Base-by-base conservation (phyloP, 2,329 filamentous ascomycete genomes). In the Clonostachys solani region DNA sequence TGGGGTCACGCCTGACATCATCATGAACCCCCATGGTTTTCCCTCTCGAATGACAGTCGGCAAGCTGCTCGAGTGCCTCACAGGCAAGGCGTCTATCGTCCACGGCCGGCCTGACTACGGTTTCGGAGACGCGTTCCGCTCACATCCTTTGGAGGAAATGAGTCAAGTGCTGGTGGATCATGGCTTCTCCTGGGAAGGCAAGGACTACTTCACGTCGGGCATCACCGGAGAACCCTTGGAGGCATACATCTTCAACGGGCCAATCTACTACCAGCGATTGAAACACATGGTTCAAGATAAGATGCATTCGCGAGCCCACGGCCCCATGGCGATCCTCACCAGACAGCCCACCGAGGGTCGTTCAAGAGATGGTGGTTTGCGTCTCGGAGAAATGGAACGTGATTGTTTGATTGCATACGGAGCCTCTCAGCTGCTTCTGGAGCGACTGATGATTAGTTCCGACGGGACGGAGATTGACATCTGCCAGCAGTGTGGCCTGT, bases 241-340 rank as follows among this genome's bases (percentile, higher is more conserved):
- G 53, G 92, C 92, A 12, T 97, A 97, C 69, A 91, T 99, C 62
- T 99, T 97, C 77, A 96, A 95, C 64, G 94, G 94, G 0, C 94
- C 94, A 12, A 99, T 99, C 68, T 99, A 96, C 75, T 99, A 99
- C 74, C 94, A 99, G 74, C 95, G 96, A 56, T 82, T 99, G 54
- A 99, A 99, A 80, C 94, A 99, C 78, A 99, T 99, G 94, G 94
- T 99, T 5, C 92, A 97, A 67, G 94, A 99, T 66, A 99, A 99
- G 73, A 97, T 99, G 94, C 94, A 99, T 71, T 92, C 89, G 33
- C 89, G 94, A 51, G 85, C 92, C 3, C 86, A 90, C 13, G 95
- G 95, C 1, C 95, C 94, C 0, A 81, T 89, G 12, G 92, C 92
- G 23, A 94, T 96, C 54, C 77, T 99, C 23, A 99, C 94, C 1